Base-by-base conservation (phyloP, 2,329 filamentous ascomycete species). In the Aureobasidium musti region DNA sequence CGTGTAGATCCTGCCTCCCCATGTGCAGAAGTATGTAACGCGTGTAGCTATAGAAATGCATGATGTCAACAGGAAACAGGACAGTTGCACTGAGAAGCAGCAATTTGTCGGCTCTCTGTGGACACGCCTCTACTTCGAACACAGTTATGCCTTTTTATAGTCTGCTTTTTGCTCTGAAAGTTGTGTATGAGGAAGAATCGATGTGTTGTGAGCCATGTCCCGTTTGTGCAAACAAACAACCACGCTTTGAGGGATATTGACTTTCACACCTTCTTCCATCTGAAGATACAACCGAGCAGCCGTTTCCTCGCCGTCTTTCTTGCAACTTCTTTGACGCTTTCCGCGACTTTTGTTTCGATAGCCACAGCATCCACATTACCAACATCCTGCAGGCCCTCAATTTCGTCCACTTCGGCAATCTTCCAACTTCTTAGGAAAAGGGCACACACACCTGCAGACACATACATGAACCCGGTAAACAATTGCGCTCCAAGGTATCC, bases 381-480 rank as follows among this genome's bases (percentile, higher is more conserved):
- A 3, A 67, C 59, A 28, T 39, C 43, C n/a, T 63, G 59, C 21
- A 30, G 43, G 2, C 17, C 71, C 35, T 73, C 76, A 30, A 75
- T 69, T 64, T 76, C 75, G 66, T 85, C 81, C 43, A 84, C 68
- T 68, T 86, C 81, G 0, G 79, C 81, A 71, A 88, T 82, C 77
- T 87, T 88, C 86, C 86, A 88, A 0, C 81, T 82, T 66, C 86
- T 75, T 57, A 88, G 73, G n/a, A 85, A 72, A 76, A 82, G 82
- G 71, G 86, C 71, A 67, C 82, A 83, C 0, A 79, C 65, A 2
- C 86, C 82, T 2, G 82, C 86, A 0, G 77, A 82, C n/a, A 88
- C 73, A 73, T 87, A 89, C 83, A 87, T 87, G 72, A 83, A 83
- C 0, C 84, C 86, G 0, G 83, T 81, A 71, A 87, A 89, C 1